Percentiles rank a stretch among this genome's conserved stretches.
Conservation (phyloP, 495 filamentous ascomycete genomes). For the Bombardia bombarda region DNA sequence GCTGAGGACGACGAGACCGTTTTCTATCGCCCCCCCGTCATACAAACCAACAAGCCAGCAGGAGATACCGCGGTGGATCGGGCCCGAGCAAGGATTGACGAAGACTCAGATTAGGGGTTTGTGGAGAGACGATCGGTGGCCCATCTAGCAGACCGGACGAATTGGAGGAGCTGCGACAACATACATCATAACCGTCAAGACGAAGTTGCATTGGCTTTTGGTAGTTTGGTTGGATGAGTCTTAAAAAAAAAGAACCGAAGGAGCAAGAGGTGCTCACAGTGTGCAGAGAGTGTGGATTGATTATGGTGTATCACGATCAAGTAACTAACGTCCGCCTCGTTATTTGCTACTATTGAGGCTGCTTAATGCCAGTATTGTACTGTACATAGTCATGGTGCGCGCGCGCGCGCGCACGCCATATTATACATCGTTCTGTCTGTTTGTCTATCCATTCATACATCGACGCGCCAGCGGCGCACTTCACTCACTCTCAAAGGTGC, state of each 20-base stretch:
- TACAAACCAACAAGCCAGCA: constrained; percentile 32
- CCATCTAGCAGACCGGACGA: no score
- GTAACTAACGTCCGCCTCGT: no score
- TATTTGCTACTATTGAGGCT: no score
- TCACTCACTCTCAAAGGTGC: no score
- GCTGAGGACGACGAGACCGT: constrained; percentile 81
- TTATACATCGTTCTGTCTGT: constrained; percentile 2
- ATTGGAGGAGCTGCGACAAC: no score
- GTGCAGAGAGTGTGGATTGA: neutral
- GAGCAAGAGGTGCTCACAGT: neutral
- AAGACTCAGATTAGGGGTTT: constrained; percentile 39
- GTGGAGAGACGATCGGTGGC: constrained; percentile 4
- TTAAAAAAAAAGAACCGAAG: neutral
- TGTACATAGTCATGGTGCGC: neutral
- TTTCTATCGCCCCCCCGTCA: constrained; percentile 58
- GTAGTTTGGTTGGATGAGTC: neutral
- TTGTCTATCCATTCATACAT: no score
- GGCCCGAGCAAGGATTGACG: constrained; percentile 41
- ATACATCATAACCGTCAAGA: no score
- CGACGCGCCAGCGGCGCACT: no score
- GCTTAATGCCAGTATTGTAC: neutral
- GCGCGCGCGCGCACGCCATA: neutral
- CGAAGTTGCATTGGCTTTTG: no score
- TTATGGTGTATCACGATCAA: no score
- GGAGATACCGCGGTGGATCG: constrained; percentile 43